Conservation (phyloP, 768 basidiomycete species). For the Leucogyrophana mollusca region DNA sequence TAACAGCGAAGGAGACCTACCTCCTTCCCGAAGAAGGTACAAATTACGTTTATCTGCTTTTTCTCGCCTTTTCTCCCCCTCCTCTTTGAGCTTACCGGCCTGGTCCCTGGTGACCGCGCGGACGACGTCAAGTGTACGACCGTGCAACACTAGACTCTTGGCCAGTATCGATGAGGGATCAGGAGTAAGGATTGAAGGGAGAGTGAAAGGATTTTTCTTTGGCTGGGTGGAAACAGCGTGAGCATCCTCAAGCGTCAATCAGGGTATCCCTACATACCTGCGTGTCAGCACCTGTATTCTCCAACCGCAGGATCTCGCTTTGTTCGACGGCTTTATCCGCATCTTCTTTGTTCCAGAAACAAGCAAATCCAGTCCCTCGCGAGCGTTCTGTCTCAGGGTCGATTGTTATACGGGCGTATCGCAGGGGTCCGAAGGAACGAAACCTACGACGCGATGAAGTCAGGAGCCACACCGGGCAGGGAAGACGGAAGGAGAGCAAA, state of each 20-base stretch:
- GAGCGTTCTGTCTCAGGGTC: slow-evolving; percentile 83
- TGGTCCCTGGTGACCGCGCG: slow-evolving; percentile 89
- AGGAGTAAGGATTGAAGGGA: slow-evolving; percentile 88
- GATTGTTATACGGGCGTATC: slow-evolving; percentile 89
- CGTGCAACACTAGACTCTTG: slow-evolving; percentile 83
- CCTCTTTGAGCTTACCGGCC: slow-evolving; percentile 86
- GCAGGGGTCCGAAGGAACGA: slow-evolving; percentile 86
- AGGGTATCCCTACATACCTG: slow-evolving; percentile 29
- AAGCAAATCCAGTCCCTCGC: slow-evolving; percentile 93
- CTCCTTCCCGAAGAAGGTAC: slow-evolving; percentile 95
- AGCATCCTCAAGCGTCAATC: not conserved
- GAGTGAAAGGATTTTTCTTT: slow-evolving; percentile 81
- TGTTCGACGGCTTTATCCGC: slow-evolving; percentile 84
- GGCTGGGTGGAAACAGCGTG: slow-evolving; percentile 31
- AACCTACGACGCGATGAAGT: slow-evolving; percentile 63
- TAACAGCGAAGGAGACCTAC: slow-evolving; percentile 34
- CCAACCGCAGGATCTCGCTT: slow-evolving; percentile 66
- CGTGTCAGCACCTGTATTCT: slow-evolving; percentile 51
- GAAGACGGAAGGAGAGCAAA: not conserved
- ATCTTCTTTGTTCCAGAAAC: slow-evolving; percentile 93
- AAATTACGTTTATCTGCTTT: slow-evolving; percentile 95
- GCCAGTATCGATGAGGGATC: slow-evolving; percentile 89
- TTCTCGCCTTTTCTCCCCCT: slow-evolving; percentile 78
- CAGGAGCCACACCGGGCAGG: too few relatives aligned
- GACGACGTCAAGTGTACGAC: slow-evolving; percentile 87